phyloP scores from a whole-genome alignment of 2,329 filamentous ascomycete genomes.

The Aspergillus clavatus region DNA sequence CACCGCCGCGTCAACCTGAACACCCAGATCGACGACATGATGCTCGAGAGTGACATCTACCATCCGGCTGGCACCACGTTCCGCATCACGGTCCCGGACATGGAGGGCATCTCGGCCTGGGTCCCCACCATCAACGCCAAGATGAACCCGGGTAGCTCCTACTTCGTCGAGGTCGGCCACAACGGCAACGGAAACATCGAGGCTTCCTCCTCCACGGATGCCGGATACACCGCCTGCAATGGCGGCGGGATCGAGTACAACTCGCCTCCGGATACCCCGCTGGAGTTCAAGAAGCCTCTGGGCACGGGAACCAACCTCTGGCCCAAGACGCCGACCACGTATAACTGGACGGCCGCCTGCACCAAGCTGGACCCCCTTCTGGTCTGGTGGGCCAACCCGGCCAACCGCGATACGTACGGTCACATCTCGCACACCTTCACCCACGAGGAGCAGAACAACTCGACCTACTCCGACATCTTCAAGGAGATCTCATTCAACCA shows the following conservation, averaged over 20 bases:
- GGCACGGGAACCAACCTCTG: conserved; percentile 50
- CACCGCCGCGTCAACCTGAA: conserved; percentile 52
- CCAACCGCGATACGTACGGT: conserved; percentile 51
- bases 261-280: conserved; percentile 42
- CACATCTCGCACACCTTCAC: conserved; percentile 62
- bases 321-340: conserved; percentile 43
- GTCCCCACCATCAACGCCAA: conserved; percentile 40
- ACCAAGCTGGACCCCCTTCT: conserved; percentile 48
- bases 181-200: conserved; percentile 54
- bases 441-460: conserved; percentile 56
- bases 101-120: conserved; percentile 45
- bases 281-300: conserved; percentile 49
- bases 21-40: conserved; percentile 60
- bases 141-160: conserved; percentile 49
- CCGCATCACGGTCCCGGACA: conserved; percentile 46
- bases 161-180: conserved; percentile 52
- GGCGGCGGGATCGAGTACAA: conserved; percentile 44
- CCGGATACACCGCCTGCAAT: conserved; percentile 24
- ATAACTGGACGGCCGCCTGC: conserved; percentile 49
- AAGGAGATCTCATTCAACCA: conserved; percentile 59
- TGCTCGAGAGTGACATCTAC: conserved; percentile 51
- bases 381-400: conserved; percentile 50
- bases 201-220: conserved; percentile 21
- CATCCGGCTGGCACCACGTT: conserved; percentile 46
- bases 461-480: conserved; percentile 53